A percentile compares a stretch with the other conserved stretches of the same genome.
phyloP scores from a whole-genome alignment of 345 rosid species.

The Ricinus communis region DNA sequence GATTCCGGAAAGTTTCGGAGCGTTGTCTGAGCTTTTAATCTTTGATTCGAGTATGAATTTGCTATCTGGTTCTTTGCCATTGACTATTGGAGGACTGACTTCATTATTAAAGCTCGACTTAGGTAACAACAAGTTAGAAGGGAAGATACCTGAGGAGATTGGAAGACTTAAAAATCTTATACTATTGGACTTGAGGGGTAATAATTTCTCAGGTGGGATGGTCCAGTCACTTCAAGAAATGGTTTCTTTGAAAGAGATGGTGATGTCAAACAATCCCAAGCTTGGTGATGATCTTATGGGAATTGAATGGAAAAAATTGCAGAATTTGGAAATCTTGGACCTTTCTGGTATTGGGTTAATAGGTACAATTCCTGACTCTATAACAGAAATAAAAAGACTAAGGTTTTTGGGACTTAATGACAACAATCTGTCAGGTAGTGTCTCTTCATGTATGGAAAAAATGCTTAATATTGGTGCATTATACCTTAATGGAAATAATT shows the following conservation, averaged over 20 bases:
- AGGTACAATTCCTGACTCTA: slow-evolving; percentile 33
- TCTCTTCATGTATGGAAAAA: slow-evolving; percentile 16
- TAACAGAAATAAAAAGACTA: slow-evolving; percentile 23
- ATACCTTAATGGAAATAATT: slow-evolving; percentile 35
- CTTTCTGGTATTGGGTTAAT: slow-evolving; percentile 25
- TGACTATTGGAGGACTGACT: slow-evolving; percentile 27
- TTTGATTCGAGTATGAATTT: slow-evolving; percentile 40
- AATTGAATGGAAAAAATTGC: slow-evolving; percentile 32
- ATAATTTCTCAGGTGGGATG: slow-evolving; percentile 36
- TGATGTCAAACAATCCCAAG: slow-evolving; percentile 31
- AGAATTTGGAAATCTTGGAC: slow-evolving; percentile 33
- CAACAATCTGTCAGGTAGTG: slow-evolving; percentile 32
- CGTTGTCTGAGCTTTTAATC: slow-evolving; percentile 31
- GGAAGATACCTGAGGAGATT: slow-evolving; percentile 25
- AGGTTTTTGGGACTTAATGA: slow-evolving; percentile 36
- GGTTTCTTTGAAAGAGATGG: slow-evolving; percentile 36
- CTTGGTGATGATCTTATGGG: slow-evolving; percentile 29
- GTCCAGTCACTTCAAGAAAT: slow-evolving; percentile 26
- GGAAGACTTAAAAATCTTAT: slow-evolving; percentile 29
- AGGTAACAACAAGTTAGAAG: slow-evolving; percentile 32
- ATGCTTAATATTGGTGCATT: slow-evolving; percentile 29
- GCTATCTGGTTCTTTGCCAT: slow-evolving; percentile 35
- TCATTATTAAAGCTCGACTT: slow-evolving; percentile 44
- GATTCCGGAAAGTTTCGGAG: slow-evolving; percentile 36
- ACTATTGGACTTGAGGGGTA: slow-evolving; percentile 35